Conservation (phyloP, 2,329 filamentous ascomycete genomes). For the Ophiostoma ips region DNA sequence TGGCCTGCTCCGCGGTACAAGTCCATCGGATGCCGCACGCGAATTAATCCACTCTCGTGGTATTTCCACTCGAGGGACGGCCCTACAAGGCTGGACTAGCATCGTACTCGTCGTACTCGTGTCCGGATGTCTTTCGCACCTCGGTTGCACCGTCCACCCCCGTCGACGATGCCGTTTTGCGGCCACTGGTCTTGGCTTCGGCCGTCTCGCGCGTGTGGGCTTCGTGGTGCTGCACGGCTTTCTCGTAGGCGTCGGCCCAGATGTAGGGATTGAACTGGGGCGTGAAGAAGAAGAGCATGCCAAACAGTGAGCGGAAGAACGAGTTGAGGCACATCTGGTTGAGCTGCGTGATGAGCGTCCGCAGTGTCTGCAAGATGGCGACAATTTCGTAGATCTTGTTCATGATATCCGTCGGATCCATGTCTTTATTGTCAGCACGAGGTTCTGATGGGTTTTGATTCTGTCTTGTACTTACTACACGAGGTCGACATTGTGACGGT, state of each 20-base stretch:
- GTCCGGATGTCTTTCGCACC: conserved; percentile 3
- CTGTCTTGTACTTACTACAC: too few relatives aligned
- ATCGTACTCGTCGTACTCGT: neutral
- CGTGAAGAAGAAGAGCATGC: conserved; percentile 3
- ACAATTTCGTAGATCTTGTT: conserved; percentile 6
- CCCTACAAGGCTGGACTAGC: neutral
- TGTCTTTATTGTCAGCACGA: neutral
- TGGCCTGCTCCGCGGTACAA: too few relatives aligned
- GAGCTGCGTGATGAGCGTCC: conserved; percentile 4
- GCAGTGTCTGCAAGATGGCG: conserved; percentile 4
- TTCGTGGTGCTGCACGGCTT: neutral
- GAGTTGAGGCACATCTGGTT: conserved; percentile 2
- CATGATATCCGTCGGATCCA: neutral
- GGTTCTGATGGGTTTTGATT: too few relatives aligned
- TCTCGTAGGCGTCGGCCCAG: neutral
- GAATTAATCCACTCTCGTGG: too few relatives aligned
- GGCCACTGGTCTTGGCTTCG: neutral
- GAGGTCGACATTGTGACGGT: too few relatives aligned
- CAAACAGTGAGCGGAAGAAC: neutral
- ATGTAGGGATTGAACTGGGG: conserved; percentile 5
- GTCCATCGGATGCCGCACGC: too few relatives aligned
- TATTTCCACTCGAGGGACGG: neutral
- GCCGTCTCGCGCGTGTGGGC: neutral
- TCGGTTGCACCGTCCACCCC: neutral
- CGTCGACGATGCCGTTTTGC: neutral